Conservation (phyloP, 1,139 yeast species). For the Debaryomycetaceae sp. region DNA sequence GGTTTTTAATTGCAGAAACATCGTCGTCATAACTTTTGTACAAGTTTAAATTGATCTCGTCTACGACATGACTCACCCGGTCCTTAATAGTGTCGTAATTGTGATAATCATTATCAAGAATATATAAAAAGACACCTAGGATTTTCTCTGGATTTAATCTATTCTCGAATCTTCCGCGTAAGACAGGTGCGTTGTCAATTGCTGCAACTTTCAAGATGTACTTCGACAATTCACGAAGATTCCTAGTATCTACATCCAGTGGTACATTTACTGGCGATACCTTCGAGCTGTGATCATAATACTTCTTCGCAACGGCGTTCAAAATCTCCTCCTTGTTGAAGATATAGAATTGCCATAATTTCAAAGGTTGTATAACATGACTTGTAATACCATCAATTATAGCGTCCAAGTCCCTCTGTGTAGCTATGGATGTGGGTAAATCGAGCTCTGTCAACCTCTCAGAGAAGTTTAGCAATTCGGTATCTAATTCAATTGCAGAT, state of each 20-base stretch:
- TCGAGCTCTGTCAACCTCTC: conserved; percentile 49
- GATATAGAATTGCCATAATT: conserved; percentile 87
- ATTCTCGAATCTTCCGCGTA: conserved; percentile 48
- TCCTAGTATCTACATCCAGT: conserved; percentile 22
- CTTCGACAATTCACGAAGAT: conserved; percentile 45
- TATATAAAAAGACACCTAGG: conserved; percentile 38
- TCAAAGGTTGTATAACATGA: conserved; percentile 62
- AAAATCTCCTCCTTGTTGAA: conserved; percentile 48
- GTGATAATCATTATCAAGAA: conserved; percentile 28
- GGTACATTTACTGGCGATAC: conserved; percentile 30
- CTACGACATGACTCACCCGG: conserved; percentile 54
- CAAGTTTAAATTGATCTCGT: conserved; percentile 71
- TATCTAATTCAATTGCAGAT: conserved; percentile 83
- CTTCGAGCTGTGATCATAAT: conserved; percentile 24
- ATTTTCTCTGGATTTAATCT: conserved; percentile 49
- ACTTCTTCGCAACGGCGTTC: conserved; percentile 32
- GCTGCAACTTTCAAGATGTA: conserved; percentile 46
- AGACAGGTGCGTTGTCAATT: conserved; percentile 17
- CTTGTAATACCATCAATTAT: conserved; percentile 64
- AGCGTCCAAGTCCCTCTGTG: conserved; percentile 50
- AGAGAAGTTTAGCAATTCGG: conserved; percentile 62
- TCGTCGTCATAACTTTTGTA: conserved; percentile 81
- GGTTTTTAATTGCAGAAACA: conserved; percentile 56
- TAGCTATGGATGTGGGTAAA: conserved; percentile 53
- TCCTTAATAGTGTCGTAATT: conserved; percentile 30